Evolutionary conservation across 352 stramenopile species (phyloP).

Genomic region (Phytophthora citricola): DNA sequence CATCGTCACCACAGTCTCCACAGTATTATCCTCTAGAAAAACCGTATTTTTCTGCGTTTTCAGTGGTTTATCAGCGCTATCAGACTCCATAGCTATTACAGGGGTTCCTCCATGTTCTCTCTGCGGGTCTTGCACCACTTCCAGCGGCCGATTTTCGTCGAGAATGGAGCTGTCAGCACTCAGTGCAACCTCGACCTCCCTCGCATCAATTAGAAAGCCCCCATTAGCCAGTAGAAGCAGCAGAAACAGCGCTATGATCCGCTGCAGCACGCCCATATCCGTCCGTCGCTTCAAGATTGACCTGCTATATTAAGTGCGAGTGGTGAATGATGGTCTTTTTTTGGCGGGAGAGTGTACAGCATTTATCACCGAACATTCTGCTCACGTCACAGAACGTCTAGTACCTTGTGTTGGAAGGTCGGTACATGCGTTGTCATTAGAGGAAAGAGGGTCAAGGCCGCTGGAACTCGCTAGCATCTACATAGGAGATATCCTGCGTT

Average conservation of each 20-base stretch:
- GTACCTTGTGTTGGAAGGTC: constrained; percentile 2
- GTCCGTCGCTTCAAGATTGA: constrained; percentile 29
- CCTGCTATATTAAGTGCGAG: constrained; percentile 11
- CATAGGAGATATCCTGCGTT: background rate
- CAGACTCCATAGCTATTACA: background rate
- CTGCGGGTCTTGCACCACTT: background rate
- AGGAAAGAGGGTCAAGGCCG: background rate
- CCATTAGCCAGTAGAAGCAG: background rate
- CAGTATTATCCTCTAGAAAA: background rate
- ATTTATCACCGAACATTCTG: constrained; percentile 2
- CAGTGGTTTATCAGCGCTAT: background rate
- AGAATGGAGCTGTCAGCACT: constrained; percentile 18
- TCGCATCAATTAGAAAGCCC: background rate
- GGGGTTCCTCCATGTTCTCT: background rate
- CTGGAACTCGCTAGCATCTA: background rate
- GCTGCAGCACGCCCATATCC: background rate
- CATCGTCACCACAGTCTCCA: constrained; percentile 8
- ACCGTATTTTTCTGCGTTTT: background rate
- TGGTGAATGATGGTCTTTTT: constrained; percentile 18
- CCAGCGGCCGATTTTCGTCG: constrained; percentile 1
- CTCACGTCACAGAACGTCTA: constrained; percentile 1
- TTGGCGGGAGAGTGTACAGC: constrained; percentile 28
- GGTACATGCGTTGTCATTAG: background rate
- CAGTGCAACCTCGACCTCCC: constrained; percentile 25
- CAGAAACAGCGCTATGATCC: background rate